Percentiles rank a stretch among this genome's conserved stretches.
Conservation (phyloP, 768 basidiomycete species). For the Boletellus ananiceps region DNA sequence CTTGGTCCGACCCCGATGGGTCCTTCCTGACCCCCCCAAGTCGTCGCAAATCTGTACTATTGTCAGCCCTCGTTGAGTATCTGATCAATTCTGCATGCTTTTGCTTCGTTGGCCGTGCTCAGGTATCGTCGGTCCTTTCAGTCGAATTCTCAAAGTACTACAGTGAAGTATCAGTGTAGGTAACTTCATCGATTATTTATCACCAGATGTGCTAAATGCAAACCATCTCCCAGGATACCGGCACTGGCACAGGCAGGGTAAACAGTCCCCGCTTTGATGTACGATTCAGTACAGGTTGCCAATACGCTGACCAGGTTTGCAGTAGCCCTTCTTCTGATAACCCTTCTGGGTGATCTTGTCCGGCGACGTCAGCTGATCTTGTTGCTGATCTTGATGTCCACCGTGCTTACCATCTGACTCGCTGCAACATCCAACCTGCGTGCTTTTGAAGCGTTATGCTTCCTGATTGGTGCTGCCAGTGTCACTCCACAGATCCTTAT, state of each 20-base stretch:
- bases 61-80: slow-evolving; percentile 74
- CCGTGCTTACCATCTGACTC: slow-evolving; percentile 64
- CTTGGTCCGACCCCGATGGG: neutral
- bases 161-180: slow-evolving; percentile 34
- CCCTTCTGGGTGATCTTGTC: no score
- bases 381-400: slow-evolving; percentile 47
- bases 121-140: slow-evolving; percentile 7
- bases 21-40: slow-evolving; percentile 29
- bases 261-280: no score
- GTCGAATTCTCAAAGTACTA: slow-evolving; percentile 37
- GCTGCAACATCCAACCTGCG: slow-evolving; percentile 59
- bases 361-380: slow-evolving; percentile 68
- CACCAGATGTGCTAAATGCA: no score
- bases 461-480: slow-evolving; percentile 64
- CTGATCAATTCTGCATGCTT: slow-evolving; percentile 13
- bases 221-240: no score
- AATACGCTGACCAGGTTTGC: no score
- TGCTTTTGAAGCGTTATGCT: slow-evolving; percentile 65
- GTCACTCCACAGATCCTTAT: slow-evolving; percentile 75
- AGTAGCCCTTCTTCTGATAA: no score
- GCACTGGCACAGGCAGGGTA: no score
- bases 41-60: slow-evolving; percentile 74
- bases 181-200: no score
- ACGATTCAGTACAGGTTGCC: no score
- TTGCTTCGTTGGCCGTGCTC: neutral